Evolutionary conservation across 1,284 basidiomycete genomes (phyloP), one percentile per base, ranked within the genome.

Genomic region (Rhizoctonia solani): DNA sequence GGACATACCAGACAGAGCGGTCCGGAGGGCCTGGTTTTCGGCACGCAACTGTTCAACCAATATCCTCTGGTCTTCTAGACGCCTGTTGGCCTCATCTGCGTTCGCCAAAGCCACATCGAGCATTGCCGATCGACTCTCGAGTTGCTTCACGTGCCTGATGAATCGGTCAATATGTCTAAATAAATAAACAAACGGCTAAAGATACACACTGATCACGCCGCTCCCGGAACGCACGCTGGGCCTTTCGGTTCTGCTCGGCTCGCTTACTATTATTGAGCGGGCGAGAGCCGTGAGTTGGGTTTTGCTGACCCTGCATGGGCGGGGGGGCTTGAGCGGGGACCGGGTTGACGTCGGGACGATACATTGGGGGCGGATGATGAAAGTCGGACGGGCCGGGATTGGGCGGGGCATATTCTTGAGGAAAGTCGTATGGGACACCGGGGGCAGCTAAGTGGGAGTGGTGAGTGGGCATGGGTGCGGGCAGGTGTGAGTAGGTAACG

Each of bases 241-340:
- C 90, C 74, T 91, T 92, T 72, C 90, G 81, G 76, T 93, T 93
- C 79, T 93, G 90, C 73, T 93, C 91, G 39, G 91, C 91, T 11
- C 90, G 84, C 75, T 92, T 92, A 74, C 86, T 89, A 74, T 83
- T 85, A 75, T 87, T 90, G 53, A 92, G 80, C 25, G 73, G 69
- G 6, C 75, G 71, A 14, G 11, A 3, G 46, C 25, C 3, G 29
- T 70, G 70, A 46, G n/a, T 39, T 32, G 42, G 56, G 25, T 1
- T 8, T 29, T 30, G 29, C 44, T 46, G 58, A 16, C 42, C 1
- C 5, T 4, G 58, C 58, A 61, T 61, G 19, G 44, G 23, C 16
- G n/a, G 16, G n/a, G 50, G 50, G 6, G 42, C 25, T 2, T 23
- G 42, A 5, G 32, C 46, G 6, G 58, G 34, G 46, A 61, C 58